Percentiles rank a stretch among this genome's conserved stretches.
These are phyloP conservation scores for Guadua angustifolia DNA, from an alignment of 176 grass and related monocot species.

Conservation along the genomic window DNA sequence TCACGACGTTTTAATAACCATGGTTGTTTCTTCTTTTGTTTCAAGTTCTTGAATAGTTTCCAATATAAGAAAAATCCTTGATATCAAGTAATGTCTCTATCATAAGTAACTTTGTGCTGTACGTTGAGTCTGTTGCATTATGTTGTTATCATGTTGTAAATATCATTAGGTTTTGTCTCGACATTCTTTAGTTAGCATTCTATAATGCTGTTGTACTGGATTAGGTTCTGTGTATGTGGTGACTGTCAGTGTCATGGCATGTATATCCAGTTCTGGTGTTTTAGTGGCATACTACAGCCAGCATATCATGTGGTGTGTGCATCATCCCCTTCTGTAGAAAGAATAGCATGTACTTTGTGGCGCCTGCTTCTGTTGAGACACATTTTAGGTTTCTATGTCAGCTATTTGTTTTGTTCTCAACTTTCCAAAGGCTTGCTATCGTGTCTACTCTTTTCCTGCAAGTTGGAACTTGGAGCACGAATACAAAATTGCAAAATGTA, in stretches of 20 bases:
- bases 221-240: background rate
- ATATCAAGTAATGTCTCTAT: slow-evolving; percentile 28
- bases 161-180: background rate
- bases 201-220: background rate
- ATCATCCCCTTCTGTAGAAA: background rate
- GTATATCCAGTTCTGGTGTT: slow-evolving; percentile 14
- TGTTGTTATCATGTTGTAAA: slow-evolving; percentile 11
- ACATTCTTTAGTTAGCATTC: slow-evolving; percentile 18
- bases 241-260: slow-evolving; percentile 16
- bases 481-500: background rate
- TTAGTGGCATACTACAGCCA: background rate
- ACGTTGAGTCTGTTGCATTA: slow-evolving; percentile 9
- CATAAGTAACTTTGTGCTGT: background rate
- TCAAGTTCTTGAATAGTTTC: slow-evolving; percentile 32
- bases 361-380: background rate
- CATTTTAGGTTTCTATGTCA: slow-evolving; percentile 20
- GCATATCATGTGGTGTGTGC: background rate
- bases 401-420: background rate
- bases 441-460: background rate
- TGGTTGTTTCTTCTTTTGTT: slow-evolving; percentile 34
- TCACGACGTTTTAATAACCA: too few relatives aligned
- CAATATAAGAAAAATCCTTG: background rate
- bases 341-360: slow-evolving; percentile 2
- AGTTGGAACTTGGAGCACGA: background rate
- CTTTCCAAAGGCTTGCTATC: background rate